Evolutionary conservation across 2,329 filamentous ascomycete genomes (phyloP), one percentile per base, ranked within the genome.

Genomic region (Tetracladium maxilliforme): DNA sequence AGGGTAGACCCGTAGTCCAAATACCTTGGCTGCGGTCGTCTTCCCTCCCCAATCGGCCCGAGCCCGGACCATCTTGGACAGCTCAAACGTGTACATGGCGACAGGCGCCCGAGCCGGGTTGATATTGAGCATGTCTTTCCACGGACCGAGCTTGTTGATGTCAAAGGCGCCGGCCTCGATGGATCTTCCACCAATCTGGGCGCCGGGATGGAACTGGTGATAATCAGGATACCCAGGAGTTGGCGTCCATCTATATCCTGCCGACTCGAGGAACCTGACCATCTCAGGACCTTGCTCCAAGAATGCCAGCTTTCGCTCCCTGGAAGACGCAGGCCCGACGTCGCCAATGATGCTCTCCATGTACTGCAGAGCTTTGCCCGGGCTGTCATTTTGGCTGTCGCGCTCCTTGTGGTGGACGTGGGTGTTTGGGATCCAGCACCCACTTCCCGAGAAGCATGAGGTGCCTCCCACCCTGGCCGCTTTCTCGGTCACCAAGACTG

Each of bases 341-440:
- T 48, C 38, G 7, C 33, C 39, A 22, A 48, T 33, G 13, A 41
- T 34, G 10, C 22, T 30, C 15, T 45, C 39, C 22, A 48, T 23
- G 31, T 49, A 49, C 15, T 27, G 32, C 7, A 43, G 24, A 1
- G 42, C 43, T 10, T 37, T 29, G 9, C 40, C 34, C 3, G 27
- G 18, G 25, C 33, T 43, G 33, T 50, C 47, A 16, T 30, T 6
- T 4, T 40, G 22, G 7, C 33, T 35, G 4, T 30, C 26, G n/a
- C n/a, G n/a, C n/a, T n/a, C n/a, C n/a, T n/a, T n/a, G n/a, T n/a
- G n/a, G 14, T 32, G 29, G 7, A 44, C 16, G 22, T 41, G 36
- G 17, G 41, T 45, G 25, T 41, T 39, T 3, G 49, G 49, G 8
- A 52, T 39, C 49, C 49, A 53, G 14, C 45, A 29, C 3, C 37